Conservation (phyloP, 441 rosid species). For the Cnidoscolus chayamansa region DNA sequence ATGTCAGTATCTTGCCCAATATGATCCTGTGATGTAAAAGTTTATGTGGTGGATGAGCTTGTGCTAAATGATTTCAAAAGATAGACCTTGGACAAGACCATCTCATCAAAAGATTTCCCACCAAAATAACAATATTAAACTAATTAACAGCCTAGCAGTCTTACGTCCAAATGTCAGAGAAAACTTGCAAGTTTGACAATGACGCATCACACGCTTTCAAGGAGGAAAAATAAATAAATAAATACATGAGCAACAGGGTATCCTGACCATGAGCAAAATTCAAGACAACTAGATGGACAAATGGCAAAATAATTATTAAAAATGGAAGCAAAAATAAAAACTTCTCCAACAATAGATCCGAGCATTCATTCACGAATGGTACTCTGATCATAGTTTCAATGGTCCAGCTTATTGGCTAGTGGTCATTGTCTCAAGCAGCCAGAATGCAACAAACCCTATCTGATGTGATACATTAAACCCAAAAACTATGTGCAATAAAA, state of each 20-base stretch:
- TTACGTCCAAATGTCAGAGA: background rate
- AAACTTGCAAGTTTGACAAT: background rate
- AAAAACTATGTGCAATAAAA: background rate
- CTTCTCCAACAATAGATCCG: too few species aligned
- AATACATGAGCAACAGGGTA: background rate
- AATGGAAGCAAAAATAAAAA: background rate
- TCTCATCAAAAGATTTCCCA: background rate
- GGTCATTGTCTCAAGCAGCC: background rate
- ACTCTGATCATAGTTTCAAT: background rate
- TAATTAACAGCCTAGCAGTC: background rate
- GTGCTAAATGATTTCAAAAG: conserved; percentile 23
- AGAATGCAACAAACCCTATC: background rate
- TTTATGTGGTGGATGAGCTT: conserved; percentile 37
- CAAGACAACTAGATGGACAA: background rate
- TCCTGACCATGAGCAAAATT: background rate
- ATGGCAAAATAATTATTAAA: background rate
- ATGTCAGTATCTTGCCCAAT: conserved; percentile 88
- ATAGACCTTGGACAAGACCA: conserved; percentile 8
- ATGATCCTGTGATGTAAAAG: conserved; percentile 77
- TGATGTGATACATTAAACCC: background rate
- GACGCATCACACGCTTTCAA: conserved; percentile 6
- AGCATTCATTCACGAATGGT: too few species aligned
- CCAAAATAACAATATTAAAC: conserved; percentile 12
- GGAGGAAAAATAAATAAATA: background rate
- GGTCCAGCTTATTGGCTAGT: background rate